Conservation (phyloP, 768 basidiomycete species). For the Imleria badia region DNA sequence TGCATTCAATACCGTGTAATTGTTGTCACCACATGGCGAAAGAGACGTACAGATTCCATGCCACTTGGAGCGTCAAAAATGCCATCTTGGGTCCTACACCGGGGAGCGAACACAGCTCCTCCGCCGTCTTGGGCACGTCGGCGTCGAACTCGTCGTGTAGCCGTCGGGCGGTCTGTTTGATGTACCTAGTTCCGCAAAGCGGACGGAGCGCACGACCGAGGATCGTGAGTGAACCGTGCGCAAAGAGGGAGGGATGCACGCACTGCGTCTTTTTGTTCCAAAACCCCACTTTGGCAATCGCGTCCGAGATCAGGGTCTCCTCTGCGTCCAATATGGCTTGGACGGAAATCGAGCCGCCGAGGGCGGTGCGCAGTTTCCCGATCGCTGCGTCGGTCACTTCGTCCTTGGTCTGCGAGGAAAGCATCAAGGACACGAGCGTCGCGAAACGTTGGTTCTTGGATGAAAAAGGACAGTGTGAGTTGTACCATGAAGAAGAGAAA, state of each 20-base stretch:
- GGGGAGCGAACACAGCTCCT: conserved; percentile 81
- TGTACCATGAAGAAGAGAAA: too few relatives aligned
- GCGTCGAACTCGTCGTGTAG: conserved; percentile 72
- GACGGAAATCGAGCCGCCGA: conserved; percentile 81
- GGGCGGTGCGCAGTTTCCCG: conserved; percentile 60
- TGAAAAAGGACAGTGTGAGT: background rate
- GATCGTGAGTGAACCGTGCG: too few relatives aligned
- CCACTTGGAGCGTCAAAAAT: conserved; percentile 77
- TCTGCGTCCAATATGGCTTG: conserved; percentile 67
- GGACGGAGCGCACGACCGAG: too few relatives aligned
- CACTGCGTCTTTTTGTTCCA: conserved; percentile 87
- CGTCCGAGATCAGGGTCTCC: conserved; percentile 59
- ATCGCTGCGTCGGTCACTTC: conserved; percentile 83
- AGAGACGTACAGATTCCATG: conserved; percentile 73
- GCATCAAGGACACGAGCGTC: conserved; percentile 89
- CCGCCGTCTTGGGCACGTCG: conserved; percentile 87
- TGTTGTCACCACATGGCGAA: background rate
- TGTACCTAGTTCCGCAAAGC: conserved; percentile 46
- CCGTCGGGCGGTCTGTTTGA: conserved; percentile 69
- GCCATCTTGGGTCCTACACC: conserved; percentile 99
- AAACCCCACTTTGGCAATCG: conserved; percentile 90
- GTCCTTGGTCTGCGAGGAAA: conserved; percentile 95
- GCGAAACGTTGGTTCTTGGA: conserved; percentile 69
- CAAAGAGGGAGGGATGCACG: conserved; percentile 23
- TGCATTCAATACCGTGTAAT: too few relatives aligned